These are phyloP conservation scores for Talaromyces sp. DNA, from an alignment of 2,329 filamentous ascomycete genomes.

Conservation along the genomic window DNA sequence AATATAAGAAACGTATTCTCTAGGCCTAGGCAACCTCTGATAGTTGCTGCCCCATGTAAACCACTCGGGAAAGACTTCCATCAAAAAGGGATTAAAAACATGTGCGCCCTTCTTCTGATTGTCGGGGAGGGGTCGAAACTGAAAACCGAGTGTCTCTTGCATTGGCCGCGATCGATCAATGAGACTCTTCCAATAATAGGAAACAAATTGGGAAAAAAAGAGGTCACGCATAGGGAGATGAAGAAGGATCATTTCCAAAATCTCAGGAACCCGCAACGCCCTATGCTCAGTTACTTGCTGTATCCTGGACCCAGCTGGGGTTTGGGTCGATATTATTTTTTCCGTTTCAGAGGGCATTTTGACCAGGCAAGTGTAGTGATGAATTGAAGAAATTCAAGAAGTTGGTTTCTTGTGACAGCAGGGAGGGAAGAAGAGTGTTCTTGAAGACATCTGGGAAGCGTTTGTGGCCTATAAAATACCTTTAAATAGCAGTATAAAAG, in stretches of 20 bases:
- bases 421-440: too few species aligned
- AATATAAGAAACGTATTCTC: not conserved
- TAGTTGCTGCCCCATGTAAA: not conserved
- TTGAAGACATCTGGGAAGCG: too few species aligned
- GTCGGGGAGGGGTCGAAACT: not conserved
- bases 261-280: not conserved
- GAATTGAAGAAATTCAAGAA: too few species aligned
- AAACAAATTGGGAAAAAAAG: not conserved
- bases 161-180: not conserved
- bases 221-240: slow-evolving; percentile 3
- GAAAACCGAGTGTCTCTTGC: not conserved
- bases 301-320: too few species aligned
- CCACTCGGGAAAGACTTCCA: slow-evolving; percentile 1
- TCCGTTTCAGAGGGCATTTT: too few species aligned
- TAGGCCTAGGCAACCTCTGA: not conserved
- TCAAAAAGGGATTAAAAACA: not conserved
- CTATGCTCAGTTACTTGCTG: not conserved
- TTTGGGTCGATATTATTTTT: too few species aligned
- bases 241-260: not conserved
- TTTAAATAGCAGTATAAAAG: too few species aligned
- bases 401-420: too few species aligned
- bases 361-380: too few species aligned
- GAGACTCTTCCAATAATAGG: not conserved
- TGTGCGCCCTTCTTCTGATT: not conserved
- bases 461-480: too few species aligned